A percentile compares a stretch with the other conserved stretches of the same genome.
These are phyloP conservation scores for Psidium guajava DNA, from an alignment of 345 rosid genomes.

Conservation along the genomic window DNA sequence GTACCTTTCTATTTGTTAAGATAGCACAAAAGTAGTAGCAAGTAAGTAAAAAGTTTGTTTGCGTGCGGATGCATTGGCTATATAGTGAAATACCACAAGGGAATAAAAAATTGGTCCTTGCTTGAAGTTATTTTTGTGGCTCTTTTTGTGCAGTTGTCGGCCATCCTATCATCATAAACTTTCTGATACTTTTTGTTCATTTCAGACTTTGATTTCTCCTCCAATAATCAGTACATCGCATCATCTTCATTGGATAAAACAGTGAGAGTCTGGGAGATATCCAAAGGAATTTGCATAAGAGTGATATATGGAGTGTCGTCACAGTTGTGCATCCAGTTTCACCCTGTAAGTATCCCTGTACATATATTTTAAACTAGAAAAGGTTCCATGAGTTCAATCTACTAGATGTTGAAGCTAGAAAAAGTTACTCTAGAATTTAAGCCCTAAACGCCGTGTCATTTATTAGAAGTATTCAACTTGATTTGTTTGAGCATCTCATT, in stretches of 20 bases:
- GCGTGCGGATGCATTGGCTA: background rate
- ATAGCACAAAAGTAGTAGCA: background rate
- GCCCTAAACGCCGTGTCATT: background rate
- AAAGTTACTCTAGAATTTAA: background rate
- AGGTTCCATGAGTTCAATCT: background rate
- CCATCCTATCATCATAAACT: background rate
- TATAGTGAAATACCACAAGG: background rate
- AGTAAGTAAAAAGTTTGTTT: background rate
- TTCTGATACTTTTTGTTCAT: background rate
- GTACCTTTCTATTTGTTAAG: background rate
- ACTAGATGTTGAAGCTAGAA: background rate
- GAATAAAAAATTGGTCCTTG: background rate
- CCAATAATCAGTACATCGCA: constrained; percentile 92
- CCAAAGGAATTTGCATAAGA: constrained; percentile 85
- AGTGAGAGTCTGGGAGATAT: constrained; percentile 94
- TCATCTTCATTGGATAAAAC: constrained; percentile 93
- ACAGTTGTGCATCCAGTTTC: constrained; percentile 88
- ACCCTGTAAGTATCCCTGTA: constrained; percentile 58
- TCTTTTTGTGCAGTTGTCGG: background rate
- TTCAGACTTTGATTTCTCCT: constrained; percentile 97
- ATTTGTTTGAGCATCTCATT: background rate
- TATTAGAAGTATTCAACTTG: background rate
- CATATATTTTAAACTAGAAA: background rate
- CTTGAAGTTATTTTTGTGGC: background rate
- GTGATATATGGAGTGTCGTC: constrained; percentile 83